These are phyloP conservation scores for Chrysopogon serrulatus DNA, from an alignment of 176 grass and related monocot genomes.

Conservation along the genomic window DNA sequence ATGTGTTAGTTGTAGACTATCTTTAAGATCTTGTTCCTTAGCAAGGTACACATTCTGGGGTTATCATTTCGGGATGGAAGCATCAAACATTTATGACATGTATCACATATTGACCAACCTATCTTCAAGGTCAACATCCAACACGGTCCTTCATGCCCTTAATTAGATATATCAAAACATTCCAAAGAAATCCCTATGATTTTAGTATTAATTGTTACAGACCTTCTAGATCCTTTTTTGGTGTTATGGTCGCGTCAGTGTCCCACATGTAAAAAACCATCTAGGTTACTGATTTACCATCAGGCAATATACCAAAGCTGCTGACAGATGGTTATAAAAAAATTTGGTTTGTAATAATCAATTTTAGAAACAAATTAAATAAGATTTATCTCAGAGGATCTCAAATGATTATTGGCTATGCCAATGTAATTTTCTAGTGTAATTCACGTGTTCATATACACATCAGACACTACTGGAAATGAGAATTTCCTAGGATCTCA, in stretches of 20 bases:
- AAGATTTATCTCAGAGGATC: not conserved
- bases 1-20: not conserved
- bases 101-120: not conserved
- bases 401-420: not conserved
- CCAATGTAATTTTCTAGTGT: not conserved
- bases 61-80: not conserved
- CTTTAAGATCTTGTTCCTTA: not conserved
- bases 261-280: not conserved
- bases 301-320: not conserved
- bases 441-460: not conserved
- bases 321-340: not conserved
- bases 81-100: not conserved
- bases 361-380: not conserved
- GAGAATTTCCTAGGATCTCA: no score
- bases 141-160: not conserved
- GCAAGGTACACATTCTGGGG: not conserved
- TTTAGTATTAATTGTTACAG: not conserved
- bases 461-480: no score
- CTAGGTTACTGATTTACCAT: not conserved
- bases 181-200: not conserved
- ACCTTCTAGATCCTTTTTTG: not conserved
- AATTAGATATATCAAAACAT: not conserved
- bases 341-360: not conserved
- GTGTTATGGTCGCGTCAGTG: not conserved
- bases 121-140: not conserved